Evolutionary conservation across 1,284 basidiomycete genomes (phyloP), one percentile per base, ranked within the genome.

Genomic region (Ustilago curta): DNA sequence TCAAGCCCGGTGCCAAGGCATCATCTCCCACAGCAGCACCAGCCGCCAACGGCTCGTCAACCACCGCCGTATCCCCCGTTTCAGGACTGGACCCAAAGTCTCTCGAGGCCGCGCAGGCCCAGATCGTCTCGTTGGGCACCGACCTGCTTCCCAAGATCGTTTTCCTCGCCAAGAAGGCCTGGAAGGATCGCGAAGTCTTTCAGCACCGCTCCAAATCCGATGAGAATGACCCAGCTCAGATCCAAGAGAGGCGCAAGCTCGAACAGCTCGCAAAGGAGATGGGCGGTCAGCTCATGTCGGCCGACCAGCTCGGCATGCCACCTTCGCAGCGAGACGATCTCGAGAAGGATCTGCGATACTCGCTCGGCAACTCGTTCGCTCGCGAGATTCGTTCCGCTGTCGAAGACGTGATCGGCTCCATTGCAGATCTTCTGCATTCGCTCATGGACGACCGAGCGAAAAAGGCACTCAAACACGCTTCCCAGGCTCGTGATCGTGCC

Each of bases 361-460:
- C 74, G 16, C 67, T 79, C 37, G 77, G 79, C 55, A 60, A 63
- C 42, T 62, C 72, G 1, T 80, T 77, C 53, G 79, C 75, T 3
- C 48, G 63, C 18, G 77, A 79, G 44, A 59, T 80, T 23, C 66
- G 72, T 2, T 59, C 61, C 5, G 71, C 72, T 18, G 64, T 70
- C 12, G 62, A 68, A 49, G 72, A 76, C 39, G 68, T 80, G 5
- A 52, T 79, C 23, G 75, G 70, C 16, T 56, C 60, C 49, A 67
- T 77, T n/a, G 74, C 74, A 16, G 71, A 79, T n/a, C 64, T 80
- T 4, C 69, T 78, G 35, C 79, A 80, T 39, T 79, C 77, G 21
- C 71, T 80, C 7, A 69, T 80, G 64, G 77, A 80, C 44, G 50
- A 62, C 16, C 58, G 73, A 3, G 76, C 79, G 1, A 74, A 69